A percentile compares a stretch with the other conserved stretches of the same genome.
Evolutionary conservation across 1,284 basidiomycete species (phyloP).

Genomic region (Puccinia horiana): DNA sequence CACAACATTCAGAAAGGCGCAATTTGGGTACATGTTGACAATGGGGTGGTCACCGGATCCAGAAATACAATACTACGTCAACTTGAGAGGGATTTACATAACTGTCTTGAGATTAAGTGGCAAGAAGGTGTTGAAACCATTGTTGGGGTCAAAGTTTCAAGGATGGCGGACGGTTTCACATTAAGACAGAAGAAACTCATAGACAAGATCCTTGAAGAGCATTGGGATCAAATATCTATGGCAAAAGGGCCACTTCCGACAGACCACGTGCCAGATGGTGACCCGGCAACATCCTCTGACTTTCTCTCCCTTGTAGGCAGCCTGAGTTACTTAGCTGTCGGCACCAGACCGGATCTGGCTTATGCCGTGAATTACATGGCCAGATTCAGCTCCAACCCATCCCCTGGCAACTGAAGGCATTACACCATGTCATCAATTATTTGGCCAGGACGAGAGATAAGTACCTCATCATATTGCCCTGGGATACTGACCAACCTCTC

Average conservation of each 20-base stretch:
- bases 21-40: slow-evolving; percentile 23
- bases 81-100: background rate
- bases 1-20: background rate
- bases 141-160: background rate
- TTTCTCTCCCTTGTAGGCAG: too few species aligned
- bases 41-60: slow-evolving; percentile 13
- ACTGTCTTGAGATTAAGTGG: background rate
- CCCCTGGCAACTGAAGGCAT: background rate
- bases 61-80: background rate
- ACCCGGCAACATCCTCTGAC: too few species aligned
- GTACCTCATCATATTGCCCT: too few species aligned
- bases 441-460: background rate
- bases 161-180: too few species aligned
- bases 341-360: background rate
- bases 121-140: background rate
- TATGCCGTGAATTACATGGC: slow-evolving; percentile 1
- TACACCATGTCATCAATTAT: background rate
- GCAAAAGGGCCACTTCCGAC: too few species aligned
- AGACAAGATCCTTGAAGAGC: too few species aligned
- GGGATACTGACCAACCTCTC: background rate
- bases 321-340: too few species aligned
- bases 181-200: too few species aligned
- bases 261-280: too few species aligned
- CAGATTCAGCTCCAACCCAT: background rate
- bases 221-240: too few species aligned